phyloP scores from a whole-genome alignment of 306 rosid genomes.

The Cucurbita moschata region DNA sequence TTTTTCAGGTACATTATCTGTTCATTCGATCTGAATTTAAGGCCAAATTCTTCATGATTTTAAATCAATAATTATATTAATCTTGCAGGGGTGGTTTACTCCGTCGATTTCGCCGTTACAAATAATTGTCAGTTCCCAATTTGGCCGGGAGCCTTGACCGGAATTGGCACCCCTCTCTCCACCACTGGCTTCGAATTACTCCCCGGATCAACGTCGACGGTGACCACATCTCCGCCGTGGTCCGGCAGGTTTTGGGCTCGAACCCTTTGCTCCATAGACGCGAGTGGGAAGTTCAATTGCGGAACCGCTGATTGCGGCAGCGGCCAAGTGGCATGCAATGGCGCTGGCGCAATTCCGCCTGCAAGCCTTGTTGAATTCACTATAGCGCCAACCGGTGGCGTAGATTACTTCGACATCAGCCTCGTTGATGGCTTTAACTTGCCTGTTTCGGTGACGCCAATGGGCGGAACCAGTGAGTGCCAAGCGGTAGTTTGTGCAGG shows the following conservation, averaged over 20 bases:
- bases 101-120: no score
- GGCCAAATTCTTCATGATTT: no score
- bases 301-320: conserved; percentile 46
- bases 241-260: not conserved
- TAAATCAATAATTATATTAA: no score
- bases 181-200: no score
- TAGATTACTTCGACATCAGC: conserved; percentile 52
- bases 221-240: no score
- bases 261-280: conserved; percentile 24
- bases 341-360: conserved; percentile 40
- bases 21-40: no score
- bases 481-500: conserved; percentile 11
- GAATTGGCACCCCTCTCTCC: no score
- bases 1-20: no score
- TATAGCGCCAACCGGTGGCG: conserved; percentile 18
- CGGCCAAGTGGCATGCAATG: conserved; percentile 43
- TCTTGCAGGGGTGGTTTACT: no score
- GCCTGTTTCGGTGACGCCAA: conserved; percentile 28
- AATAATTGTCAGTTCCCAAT: no score
- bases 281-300: conserved; percentile 25
- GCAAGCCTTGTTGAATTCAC: conserved; percentile 32
- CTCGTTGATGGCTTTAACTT: conserved; percentile 60
- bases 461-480: conserved; percentile 29
- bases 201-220: no score
- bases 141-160: no score